Base-by-base conservation (phyloP, 2,329 filamentous ascomycete genomes). In the Diaporthe citriasiana region DNA sequence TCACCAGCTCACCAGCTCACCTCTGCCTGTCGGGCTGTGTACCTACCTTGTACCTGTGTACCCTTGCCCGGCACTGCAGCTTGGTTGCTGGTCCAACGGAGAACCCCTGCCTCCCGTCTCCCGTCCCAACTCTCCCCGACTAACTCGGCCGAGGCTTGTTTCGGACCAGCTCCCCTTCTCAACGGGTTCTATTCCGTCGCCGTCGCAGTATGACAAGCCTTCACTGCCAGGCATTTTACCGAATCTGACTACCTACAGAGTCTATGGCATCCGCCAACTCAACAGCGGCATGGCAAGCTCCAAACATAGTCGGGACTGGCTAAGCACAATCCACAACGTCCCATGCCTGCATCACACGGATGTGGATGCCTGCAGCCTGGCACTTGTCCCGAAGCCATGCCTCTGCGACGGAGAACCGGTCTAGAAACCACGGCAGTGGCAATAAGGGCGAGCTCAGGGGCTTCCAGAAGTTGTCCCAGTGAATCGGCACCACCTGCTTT, bases 381-480 rank as follows among this genome's bases (percentile, higher is more conserved):
- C 63, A 68, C n/a, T 53, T 68, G 8, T 27, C 63, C 15, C 63
- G 45, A 12, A 66, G 63, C 63, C 63, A 66, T 3, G 19, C 63
- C 33, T 66, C 63, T 38, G 60, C 45, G 15, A 38, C 60, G 19
- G 60, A 66, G 30, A 51, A 66, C 4, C 30, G 30, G 22, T 66
- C 60, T 8, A 66, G 19, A 7, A 66, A 51, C 60, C 60, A 66
- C 30, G 60, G 60, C 30, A 66, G 45, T 4, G 60, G 60, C 60
- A 66, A 19, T 22, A 66, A 51, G 9, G 60, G 60, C 60, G 30
- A n/a, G n/a, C 45, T 66, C 60, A 66, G 47, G 22, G 60, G 60
- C 45, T 66, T 66, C 60, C 45, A 51, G 45, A 66, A 66, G 12
- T 66, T 66, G 45, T 66, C 60, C 60, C 45, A 66, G 45, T 66